Base-by-base conservation (phyloP, 106 monocot species). In the Xerophyta viscosa region DNA sequence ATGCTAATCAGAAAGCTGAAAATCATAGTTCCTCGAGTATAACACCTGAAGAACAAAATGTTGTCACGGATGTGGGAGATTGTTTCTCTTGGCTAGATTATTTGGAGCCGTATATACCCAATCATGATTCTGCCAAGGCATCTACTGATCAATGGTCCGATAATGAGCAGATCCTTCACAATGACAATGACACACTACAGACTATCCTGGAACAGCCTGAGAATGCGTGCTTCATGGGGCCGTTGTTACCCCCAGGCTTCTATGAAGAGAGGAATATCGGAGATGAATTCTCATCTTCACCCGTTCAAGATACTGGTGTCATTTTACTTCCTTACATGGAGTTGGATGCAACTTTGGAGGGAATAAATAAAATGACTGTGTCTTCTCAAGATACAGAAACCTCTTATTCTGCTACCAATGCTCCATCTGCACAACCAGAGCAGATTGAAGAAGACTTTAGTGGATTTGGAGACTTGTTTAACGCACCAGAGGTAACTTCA, bases 401-500 rank as follows among this genome's bases (percentile, higher is more conserved):
- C 60, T 23, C n/a, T 22, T 46, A n/a, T n/a, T n/a, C 10, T 41
- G 4, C 26, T 37, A 26, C 53, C 49, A 53, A 51, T 49, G 44
- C 31, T 52, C 37, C 42, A 6, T 42, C 46, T 21, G 30, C 54
- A 39, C 50, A 31, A 20, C 52, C 13, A 56, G 67, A 82, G 22
- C 63, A 64, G 48, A 60, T 54, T 14, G 82, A 77, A 60, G 54
- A 8, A 30, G 96, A 86, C 0, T 98, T 77, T 66, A 82, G 72
- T 62, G 86, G 85, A 24, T 60, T 98, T 69, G 82, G 89, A 27
- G 76, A 82, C 52, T 66, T 98, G 52, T 98, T 98, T 54, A 70
- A 82, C 75, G 89, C 85, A 50, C 81, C 79, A 11, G 88, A 89
- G 50, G 58, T 54, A 60, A 76, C 75, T 61, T 82, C 85, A 57